Evolutionary conservation across 106 monocot genomes (phyloP).

Genomic region (Hemerocallis citrina): DNA sequence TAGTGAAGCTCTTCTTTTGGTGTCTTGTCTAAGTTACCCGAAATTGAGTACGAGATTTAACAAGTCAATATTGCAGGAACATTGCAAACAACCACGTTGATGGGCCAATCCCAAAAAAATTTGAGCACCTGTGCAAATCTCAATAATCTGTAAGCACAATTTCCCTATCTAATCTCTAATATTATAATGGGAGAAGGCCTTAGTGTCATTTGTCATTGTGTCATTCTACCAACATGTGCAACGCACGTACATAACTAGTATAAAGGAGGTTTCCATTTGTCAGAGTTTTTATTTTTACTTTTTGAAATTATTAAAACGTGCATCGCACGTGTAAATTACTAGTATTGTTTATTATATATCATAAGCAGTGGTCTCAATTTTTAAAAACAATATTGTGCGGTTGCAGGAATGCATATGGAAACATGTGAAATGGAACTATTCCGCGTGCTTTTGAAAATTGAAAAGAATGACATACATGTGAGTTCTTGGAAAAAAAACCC

Average conservation of each 20-base stretch:
- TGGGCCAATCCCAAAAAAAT: slow-evolving; percentile 84
- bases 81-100: slow-evolving; percentile 86
- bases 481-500: slow-evolving; percentile 14
- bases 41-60: not conserved
- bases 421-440: slow-evolving; percentile 25
- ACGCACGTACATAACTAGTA: too few species aligned
- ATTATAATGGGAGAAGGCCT: too few species aligned
- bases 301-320: too few species aligned
- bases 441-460: slow-evolving; percentile 19
- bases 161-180: too few species aligned
- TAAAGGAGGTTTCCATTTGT: too few species aligned
- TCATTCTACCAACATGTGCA: too few species aligned
- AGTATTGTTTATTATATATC: not conserved
- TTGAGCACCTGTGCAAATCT: slow-evolving; percentile 85
- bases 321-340: too few species aligned
- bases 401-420: slow-evolving; percentile 46
- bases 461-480: slow-evolving; percentile 93
- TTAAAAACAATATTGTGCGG: not conserved
- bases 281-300: too few species aligned
- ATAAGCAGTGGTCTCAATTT: not conserved
- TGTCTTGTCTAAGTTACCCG: too few species aligned
- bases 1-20: too few species aligned
- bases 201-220: too few species aligned
- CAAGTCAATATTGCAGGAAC: slow-evolving; percentile 39
- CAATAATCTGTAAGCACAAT: slow-evolving; percentile 82